Evolutionary conservation across 2,329 filamentous ascomycete species (phyloP).

Genomic region (Colletotrichum gigasporum): DNA sequence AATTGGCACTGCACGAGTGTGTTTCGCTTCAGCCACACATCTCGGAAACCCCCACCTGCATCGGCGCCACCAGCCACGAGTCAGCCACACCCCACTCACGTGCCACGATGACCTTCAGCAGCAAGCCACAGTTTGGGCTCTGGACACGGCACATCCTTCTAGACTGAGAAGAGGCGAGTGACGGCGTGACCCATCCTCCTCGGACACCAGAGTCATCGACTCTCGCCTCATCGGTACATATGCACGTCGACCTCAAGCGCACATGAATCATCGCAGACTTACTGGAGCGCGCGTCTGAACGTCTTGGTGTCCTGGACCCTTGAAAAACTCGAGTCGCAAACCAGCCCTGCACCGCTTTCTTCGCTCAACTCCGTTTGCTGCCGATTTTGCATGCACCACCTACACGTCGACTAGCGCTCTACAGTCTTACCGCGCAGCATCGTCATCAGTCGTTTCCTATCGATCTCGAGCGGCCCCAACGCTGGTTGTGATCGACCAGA

Average conservation of each 20-base stretch:
- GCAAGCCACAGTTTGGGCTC: background rate
- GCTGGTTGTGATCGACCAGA: background rate
- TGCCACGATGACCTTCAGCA: background rate
- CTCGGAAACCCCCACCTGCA: too few species aligned
- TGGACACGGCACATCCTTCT: background rate
- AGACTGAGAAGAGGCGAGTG: background rate
- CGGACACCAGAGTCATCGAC: conserved; percentile 7
- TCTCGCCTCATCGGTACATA: background rate
- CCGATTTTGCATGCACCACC: background rate
- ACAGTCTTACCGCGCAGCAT: background rate
- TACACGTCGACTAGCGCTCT: background rate
- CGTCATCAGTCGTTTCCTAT: background rate
- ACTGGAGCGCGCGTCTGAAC: background rate
- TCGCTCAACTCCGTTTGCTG: background rate
- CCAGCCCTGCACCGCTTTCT: conserved; percentile 15
- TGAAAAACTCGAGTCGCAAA: conserved; percentile 2
- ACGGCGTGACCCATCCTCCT: conserved; percentile 8
- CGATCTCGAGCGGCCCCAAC: background rate
- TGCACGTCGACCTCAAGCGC: background rate
- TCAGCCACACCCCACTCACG: background rate
- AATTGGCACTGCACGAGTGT: background rate
- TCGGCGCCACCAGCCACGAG: background rate
- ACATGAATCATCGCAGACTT: conserved; percentile 21
- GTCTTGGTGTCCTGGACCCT: background rate
- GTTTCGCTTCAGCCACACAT: conserved; percentile 5